Conservation (phyloP, 305 asterid species). For the Solanum hybrid region DNA sequence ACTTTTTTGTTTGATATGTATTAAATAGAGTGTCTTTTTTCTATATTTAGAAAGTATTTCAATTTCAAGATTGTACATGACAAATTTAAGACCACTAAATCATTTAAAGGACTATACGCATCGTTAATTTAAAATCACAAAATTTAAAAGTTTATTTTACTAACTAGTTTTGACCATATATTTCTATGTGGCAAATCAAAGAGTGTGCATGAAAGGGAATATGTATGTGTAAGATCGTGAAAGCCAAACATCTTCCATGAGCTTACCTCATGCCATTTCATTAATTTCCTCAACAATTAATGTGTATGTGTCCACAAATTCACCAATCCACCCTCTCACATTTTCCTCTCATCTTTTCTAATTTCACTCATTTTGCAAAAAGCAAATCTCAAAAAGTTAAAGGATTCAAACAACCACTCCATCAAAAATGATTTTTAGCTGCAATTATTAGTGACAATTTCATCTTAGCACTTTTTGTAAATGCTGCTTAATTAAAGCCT, state of each 20-base stretch:
- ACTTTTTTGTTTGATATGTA: no score
- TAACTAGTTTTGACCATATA: background rate
- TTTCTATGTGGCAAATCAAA: background rate
- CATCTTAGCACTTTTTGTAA: no score
- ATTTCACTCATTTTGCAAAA: background rate
- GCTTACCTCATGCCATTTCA: constrained; percentile 4
- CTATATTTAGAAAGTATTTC: background rate
- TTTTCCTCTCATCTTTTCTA: background rate
- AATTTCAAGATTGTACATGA: background rate
- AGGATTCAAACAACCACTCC: background rate
- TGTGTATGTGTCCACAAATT: background rate
- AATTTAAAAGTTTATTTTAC: background rate
- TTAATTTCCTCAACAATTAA: background rate
- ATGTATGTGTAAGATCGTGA: background rate
- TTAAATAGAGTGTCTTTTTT: background rate
- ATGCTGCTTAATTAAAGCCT: background rate
- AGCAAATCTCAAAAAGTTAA: background rate
- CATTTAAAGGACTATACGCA: background rate
- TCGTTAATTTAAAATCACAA: no score
- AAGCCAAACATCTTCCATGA: background rate
- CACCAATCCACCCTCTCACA: background rate
- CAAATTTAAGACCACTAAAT: background rate
- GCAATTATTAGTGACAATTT: background rate
- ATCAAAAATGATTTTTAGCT: background rate
- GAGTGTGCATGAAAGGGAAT: background rate